Percentiles rank a stretch among this genome's conserved stretches.
Evolutionary conservation across 2,329 filamentous ascomycete genomes (phyloP).

Genomic region (Arachnomyces sp.): DNA sequence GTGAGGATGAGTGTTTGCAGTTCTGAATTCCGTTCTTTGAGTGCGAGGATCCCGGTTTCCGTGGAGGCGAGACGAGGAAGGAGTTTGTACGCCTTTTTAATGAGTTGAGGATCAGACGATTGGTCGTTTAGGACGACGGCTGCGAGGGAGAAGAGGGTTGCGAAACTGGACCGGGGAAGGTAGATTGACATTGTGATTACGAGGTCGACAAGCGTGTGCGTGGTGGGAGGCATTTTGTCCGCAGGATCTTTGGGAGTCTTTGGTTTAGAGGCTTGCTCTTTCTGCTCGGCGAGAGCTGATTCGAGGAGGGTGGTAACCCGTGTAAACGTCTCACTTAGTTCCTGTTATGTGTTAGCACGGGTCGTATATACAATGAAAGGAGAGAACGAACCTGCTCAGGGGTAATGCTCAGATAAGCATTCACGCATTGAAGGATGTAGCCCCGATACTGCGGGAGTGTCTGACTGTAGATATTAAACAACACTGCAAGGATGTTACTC

Average conservation of each 20-base stretch:
- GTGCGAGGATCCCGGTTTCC: conserved; percentile 64
- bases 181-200: conserved; percentile 95
- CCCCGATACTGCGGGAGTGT: conserved; percentile 88
- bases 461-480: conserved; percentile 99
- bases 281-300: conserved; percentile 55
- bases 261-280: conserved; percentile 56
- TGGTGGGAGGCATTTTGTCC: conserved; percentile 79
- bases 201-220: conserved; percentile 92
- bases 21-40: conserved; percentile 67
- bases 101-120: conserved; percentile 69
- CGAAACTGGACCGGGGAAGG: conserved; percentile 78
- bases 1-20: conserved; percentile 73
- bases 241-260: conserved; percentile 57
- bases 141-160: conserved; percentile 77
- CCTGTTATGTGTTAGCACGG: conserved; percentile 32
- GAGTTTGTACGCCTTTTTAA: conserved; percentile 98
- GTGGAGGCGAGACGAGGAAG: conserved; percentile 85
- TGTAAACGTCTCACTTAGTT: conserved; percentile 81
- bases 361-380: not conserved
- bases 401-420: conserved; percentile 85
- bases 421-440: conserved; percentile 88
- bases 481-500: conserved; percentile 82
- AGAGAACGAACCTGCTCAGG: conserved; percentile 47
- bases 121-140: conserved; percentile 68
- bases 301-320: conserved; percentile 81